Percentiles rank a stretch among this genome's conserved stretches.
phyloP scores from a whole-genome alignment of 2,329 filamentous ascomycete genomes.

The Apiospora malaysiana region DNA sequence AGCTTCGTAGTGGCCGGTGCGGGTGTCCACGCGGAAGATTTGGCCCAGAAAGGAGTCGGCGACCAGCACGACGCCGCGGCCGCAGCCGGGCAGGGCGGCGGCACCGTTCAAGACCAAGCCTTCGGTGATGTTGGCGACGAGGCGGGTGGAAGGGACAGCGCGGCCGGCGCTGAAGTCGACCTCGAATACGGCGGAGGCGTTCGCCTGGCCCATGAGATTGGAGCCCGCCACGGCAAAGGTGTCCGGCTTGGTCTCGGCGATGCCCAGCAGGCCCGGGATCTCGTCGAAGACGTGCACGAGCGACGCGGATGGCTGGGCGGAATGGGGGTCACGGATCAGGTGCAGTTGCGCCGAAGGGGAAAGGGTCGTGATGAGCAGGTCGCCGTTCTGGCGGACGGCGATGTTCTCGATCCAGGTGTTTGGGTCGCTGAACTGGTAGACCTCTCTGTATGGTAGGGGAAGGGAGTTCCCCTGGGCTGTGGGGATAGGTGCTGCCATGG shows the following conservation, averaged over 20 bases:
- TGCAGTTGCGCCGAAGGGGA: slow-evolving; percentile 32
- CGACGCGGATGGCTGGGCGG: slow-evolving; percentile 27
- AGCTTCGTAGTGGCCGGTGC: slow-evolving; percentile 28
- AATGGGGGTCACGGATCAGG: slow-evolving; percentile 25
- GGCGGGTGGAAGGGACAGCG: slow-evolving; percentile 20
- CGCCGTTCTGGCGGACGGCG: slow-evolving; percentile 36
- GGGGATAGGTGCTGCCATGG: not conserved
- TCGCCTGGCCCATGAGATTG: slow-evolving; percentile 20
- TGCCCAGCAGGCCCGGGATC: slow-evolving; percentile 34
- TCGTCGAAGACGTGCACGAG: slow-evolving; percentile 34
- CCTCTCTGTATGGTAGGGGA: not conserved
- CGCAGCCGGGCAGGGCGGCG: slow-evolving; percentile 25
- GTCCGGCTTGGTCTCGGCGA: slow-evolving; percentile 35
- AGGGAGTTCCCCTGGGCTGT: not conserved
- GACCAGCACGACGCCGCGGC: slow-evolving; percentile 26
- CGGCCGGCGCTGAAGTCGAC: slow-evolving; percentile 7
- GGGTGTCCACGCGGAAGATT: slow-evolving; percentile 32
- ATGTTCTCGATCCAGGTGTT: slow-evolving; percentile 38
- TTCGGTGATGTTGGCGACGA: slow-evolving; percentile 28
- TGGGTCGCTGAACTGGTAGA: slow-evolving; percentile 25
- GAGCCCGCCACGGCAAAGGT: slow-evolving; percentile 29
- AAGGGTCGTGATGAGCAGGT: slow-evolving; percentile 37
- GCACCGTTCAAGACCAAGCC: slow-evolving; percentile 30
- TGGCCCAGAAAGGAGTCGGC: slow-evolving; percentile 31
- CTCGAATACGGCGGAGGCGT: slow-evolving; percentile 27